Conservation (phyloP, 1,284 basidiomycete genomes). For the Spongiforma sp. region DNA sequence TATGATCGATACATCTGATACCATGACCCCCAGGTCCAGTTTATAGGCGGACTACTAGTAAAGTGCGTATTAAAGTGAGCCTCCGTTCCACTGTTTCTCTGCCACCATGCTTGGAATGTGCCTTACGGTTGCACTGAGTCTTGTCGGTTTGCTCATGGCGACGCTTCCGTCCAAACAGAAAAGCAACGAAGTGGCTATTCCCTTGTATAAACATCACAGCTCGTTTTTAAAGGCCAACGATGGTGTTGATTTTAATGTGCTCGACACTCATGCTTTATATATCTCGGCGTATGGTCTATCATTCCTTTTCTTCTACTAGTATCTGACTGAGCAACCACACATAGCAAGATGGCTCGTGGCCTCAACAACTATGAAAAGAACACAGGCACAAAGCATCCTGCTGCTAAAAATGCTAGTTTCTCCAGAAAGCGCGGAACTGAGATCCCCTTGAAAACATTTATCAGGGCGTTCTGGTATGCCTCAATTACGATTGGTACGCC, state of each 20-base stretch:
- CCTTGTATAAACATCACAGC: neutral
- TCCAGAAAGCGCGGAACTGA: neutral
- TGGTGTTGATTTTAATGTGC: neutral
- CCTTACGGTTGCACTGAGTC: too few species aligned
- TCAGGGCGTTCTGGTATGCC: neutral
- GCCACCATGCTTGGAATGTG: too few species aligned
- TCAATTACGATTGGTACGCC: neutral
- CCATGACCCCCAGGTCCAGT: too few species aligned
- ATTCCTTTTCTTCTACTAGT: neutral
- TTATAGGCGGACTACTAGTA: too few species aligned
- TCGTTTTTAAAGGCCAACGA: neutral
- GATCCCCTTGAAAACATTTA: neutral
- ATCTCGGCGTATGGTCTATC: neutral
- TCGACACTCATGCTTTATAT: neutral
- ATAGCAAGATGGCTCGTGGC: neutral
- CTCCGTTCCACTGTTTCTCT: too few species aligned
- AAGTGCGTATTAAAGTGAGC: too few species aligned
- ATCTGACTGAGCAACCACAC: neutral
- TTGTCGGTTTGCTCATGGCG: too few species aligned
- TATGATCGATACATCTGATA: too few species aligned
- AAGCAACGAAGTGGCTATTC: neutral
- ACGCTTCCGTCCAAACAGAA: too few species aligned
- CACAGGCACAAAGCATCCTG: neutral
- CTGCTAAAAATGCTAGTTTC: neutral
- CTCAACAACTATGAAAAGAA: neutral